Conservation (phyloP, 129 eudicot species). For the Calendula officinalis region DNA sequence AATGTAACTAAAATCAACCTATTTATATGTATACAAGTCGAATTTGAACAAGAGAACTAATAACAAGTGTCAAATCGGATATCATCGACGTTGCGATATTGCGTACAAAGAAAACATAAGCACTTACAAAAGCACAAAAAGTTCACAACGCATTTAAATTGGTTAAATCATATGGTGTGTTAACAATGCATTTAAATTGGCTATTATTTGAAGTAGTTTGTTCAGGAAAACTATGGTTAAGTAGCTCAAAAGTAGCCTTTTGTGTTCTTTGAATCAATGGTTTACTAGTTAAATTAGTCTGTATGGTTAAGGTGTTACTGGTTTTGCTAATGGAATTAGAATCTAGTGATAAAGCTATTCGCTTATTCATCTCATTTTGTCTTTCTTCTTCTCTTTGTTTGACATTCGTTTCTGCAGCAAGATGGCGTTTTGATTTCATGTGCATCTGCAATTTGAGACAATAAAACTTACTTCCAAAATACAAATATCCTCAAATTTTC, state of each 20-base stretch:
- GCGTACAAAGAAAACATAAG: background rate
- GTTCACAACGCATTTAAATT: background rate
- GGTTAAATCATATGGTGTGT: conserved; percentile 9
- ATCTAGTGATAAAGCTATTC: conserved; percentile 47
- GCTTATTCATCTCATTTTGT: conserved; percentile 51
- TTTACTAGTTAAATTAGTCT: conserved; percentile 31
- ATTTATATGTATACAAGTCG: background rate
- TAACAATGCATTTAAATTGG: conserved; percentile 16
- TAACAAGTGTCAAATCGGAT: conserved; percentile 5
- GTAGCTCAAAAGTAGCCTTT: conserved; percentile 50
- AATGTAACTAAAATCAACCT: background rate
- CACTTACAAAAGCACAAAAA: background rate
- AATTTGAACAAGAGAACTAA: background rate
- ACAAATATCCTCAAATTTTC: background rate
- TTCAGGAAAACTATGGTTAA: conserved; percentile 18
- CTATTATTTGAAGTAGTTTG: conserved; percentile 9
- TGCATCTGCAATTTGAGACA: conserved; percentile 52
- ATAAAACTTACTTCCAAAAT: background rate
- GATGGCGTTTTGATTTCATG: conserved; percentile 55
- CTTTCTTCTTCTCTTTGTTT: conserved; percentile 54
- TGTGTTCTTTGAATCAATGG: conserved; percentile 53
- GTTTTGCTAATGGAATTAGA: conserved; percentile 25
- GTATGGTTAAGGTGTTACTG: conserved; percentile 16
- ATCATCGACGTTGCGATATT: background rate
- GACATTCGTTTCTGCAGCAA: conserved; percentile 46